A percentile compares a stretch with the other conserved stretches of the same genome.
phyloP scores from a whole-genome alignment of 2,329 filamentous ascomycete species.

The Fusarium beomiforme region DNA sequence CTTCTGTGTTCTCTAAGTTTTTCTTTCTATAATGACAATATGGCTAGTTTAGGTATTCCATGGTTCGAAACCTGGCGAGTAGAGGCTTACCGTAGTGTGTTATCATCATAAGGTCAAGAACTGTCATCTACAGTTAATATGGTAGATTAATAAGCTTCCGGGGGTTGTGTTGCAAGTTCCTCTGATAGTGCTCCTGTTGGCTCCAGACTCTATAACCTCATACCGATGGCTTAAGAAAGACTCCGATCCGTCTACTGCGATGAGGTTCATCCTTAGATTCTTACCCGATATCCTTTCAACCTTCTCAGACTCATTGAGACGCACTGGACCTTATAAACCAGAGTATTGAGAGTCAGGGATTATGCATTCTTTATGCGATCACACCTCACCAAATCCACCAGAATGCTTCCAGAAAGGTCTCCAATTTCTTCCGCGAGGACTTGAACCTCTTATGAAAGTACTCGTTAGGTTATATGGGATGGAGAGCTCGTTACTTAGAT shows the following conservation, averaged over 20 bases:
- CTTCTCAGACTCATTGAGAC: not conserved
- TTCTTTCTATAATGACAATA: not conserved
- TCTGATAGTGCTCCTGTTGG: not conserved
- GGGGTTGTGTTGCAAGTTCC: slow-evolving; percentile 8
- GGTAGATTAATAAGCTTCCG: not conserved
- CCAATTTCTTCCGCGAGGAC: not conserved
- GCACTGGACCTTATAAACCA: not conserved
- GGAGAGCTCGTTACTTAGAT: not conserved
- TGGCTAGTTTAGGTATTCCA: not conserved
- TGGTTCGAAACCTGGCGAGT: not conserved
- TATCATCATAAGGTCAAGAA: not conserved
- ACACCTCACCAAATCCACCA: slow-evolving; percentile 19
- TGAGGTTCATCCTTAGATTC: not conserved
- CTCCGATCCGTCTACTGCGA: not conserved
- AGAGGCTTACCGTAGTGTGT: not conserved
- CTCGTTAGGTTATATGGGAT: not conserved
- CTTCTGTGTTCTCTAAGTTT: not conserved
- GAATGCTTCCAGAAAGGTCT: not conserved
- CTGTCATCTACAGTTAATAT: not conserved
- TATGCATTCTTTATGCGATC: not conserved
- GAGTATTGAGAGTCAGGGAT: not conserved
- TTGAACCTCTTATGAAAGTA: not conserved
- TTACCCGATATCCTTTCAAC: not conserved
- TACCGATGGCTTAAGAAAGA: not conserved
- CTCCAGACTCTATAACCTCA: not conserved